Evolutionary conservation across 2,329 filamentous ascomycete genomes (phyloP).

Genomic region (Neoscytalidium dimidiatum): DNA sequence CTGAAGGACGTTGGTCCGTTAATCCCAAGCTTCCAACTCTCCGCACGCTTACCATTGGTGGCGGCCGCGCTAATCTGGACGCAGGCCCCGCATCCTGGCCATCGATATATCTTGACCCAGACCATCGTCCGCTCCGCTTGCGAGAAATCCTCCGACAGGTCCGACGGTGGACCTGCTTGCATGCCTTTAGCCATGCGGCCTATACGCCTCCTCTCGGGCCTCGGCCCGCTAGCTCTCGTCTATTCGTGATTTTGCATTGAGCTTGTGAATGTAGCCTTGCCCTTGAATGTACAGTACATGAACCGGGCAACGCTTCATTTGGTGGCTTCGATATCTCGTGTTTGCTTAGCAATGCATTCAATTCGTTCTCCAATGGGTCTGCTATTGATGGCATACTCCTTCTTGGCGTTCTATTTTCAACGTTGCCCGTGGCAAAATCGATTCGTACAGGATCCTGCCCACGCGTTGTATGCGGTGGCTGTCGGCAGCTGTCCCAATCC

Average conservation of each 20-base stretch:
- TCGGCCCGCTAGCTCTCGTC: not conserved
- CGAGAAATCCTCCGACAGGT: not conserved
- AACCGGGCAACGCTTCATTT: not conserved
- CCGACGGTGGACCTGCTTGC: not conserved
- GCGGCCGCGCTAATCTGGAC: not conserved
- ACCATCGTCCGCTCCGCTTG: not conserved
- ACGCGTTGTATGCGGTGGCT: too few species aligned
- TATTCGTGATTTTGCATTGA: not conserved
- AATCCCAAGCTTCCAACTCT: too few species aligned
- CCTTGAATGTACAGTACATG: not conserved
- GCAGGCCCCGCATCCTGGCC: not conserved
- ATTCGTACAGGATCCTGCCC: too few species aligned
- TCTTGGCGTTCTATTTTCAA: not conserved
- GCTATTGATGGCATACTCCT: not conserved
- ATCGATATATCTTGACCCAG: not conserved
- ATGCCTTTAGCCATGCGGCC: not conserved
- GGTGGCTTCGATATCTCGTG: not conserved
- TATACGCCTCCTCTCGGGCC: not conserved
- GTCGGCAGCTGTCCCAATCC: too few species aligned
- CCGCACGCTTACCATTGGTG: not conserved
- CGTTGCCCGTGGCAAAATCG: not conserved
- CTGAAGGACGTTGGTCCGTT: too few species aligned
- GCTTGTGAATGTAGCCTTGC: not conserved
- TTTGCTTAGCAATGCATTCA: not conserved
- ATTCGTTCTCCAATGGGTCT: not conserved